Percentiles rank a stretch among this genome's conserved stretches.
phyloP scores from a whole-genome alignment of 768 basidiomycete species.

The Termitomyces eurrhizus region DNA sequence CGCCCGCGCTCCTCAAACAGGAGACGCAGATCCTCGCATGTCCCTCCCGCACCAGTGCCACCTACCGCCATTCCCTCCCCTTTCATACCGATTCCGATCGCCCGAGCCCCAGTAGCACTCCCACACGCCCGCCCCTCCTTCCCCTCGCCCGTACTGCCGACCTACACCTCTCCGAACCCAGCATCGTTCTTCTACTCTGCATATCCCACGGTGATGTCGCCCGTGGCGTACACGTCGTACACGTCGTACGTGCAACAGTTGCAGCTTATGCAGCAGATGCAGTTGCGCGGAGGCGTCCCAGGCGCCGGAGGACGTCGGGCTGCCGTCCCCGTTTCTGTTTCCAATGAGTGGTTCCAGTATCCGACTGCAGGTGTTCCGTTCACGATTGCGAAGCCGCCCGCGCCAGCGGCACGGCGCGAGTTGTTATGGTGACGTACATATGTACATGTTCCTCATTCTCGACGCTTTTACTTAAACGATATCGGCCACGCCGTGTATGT shows the following conservation, averaged over 20 bases:
- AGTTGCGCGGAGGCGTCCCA: constrained; percentile 10
- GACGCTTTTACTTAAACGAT: background rate
- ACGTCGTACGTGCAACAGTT: constrained; percentile 21
- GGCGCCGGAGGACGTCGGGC: background rate
- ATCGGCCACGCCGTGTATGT: constrained; percentile 13
- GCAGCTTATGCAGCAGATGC: constrained; percentile 21
- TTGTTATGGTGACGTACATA: constrained; percentile 15
- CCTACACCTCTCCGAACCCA: constrained; percentile 8
- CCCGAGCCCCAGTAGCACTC: constrained; percentile 5
- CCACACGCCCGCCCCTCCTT: constrained; percentile 8
- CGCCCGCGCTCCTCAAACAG: constrained; percentile 14
- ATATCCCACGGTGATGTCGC: constrained; percentile 16
- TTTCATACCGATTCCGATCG: constrained; percentile 9
- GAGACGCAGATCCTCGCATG: constrained; percentile 18
- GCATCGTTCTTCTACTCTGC: constrained; percentile 17
- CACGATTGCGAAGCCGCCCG: constrained; percentile 6
- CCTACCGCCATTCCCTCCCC: constrained; percentile 1
- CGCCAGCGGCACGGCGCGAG: constrained; percentile 9
- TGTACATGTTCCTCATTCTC: background rate
- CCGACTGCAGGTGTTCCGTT: constrained; percentile 5
- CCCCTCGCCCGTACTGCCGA: constrained; percentile 4
- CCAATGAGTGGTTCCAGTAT: constrained; percentile 15
- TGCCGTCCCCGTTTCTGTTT: background rate
- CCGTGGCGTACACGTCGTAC: constrained; percentile 20
- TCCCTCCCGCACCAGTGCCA: background rate